Conservation (phyloP, 179 eudicot genomes). For the Silene coronaria region DNA sequence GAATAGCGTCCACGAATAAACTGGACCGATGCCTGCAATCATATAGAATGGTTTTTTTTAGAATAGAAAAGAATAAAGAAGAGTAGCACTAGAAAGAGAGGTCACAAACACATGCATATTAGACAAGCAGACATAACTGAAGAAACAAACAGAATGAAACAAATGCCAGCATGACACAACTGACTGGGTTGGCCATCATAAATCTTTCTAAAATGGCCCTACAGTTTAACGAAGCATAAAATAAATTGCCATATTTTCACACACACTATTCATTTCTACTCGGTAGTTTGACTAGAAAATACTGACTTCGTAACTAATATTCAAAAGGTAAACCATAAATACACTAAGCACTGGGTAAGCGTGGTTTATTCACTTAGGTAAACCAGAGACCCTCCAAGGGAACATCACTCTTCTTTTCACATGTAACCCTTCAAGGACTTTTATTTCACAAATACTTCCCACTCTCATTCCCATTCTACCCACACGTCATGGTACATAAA, state of each 20-base stretch:
- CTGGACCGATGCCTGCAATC: slow-evolving; percentile 86
- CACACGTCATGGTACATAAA: too few species aligned
- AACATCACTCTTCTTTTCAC: background rate
- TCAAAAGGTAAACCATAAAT: background rate
- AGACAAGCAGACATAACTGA: background rate
- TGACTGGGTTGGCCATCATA: background rate
- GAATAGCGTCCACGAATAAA: slow-evolving; percentile 74
- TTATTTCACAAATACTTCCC: too few species aligned
- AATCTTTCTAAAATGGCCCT: background rate
- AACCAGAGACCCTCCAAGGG: background rate
- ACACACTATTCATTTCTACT: background rate
- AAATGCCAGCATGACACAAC: background rate
- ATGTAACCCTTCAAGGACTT: background rate
- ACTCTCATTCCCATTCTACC: too few species aligned
- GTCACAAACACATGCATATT: background rate
- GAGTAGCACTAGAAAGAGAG: background rate
- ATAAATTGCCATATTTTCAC: background rate
- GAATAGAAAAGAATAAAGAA: background rate
- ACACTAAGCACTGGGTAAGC: background rate
- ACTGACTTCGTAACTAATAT: background rate
- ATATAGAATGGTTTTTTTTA: slow-evolving; percentile 7
- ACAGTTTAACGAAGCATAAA: background rate
- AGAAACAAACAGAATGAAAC: background rate
- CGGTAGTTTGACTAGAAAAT: background rate
- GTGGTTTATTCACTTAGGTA: background rate